Evolutionary conservation across 176 grass and related monocot species (phyloP), one percentile per base, ranked within the genome.

Genomic region (Ensete glaucum): DNA sequence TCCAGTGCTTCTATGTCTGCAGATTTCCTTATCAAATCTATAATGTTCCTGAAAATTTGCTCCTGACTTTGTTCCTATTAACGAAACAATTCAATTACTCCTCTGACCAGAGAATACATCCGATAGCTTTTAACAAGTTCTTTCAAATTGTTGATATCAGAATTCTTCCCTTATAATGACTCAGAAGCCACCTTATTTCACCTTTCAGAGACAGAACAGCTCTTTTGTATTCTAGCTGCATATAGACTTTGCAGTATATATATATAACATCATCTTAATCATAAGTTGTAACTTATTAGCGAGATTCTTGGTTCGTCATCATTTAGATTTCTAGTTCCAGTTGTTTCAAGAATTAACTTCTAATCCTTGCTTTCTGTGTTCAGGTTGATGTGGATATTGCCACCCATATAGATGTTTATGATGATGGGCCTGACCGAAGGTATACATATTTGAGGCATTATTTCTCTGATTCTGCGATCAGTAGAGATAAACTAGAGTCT

Each of bases 351-450:
- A 62, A 57, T 82, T 25, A 52, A 22, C 0, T 50, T 34, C 8
- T 72, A 62, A 27, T 26, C 50, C 20, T 17, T 1, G 17, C 25
- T 63, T 57, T 73, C 16, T 63, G 23, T 64, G 1, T 53, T 64
- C 82, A 99, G 95, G 82, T 99, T 83, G 95, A 99, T 86, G 78
- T 99, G 82, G 95, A 99, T 83, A 94, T 99, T 89, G 90, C 95
- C 72, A 99, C 95, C 34, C 95, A 84, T 74, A 88, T 99, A 77
- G 80, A 94, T 50, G 83, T 99, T 66, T 93, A 91, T 74, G 84
- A 88, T 17, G 88, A 91, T 86, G 86, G 88, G 15, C 86, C 95
- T 91, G 90, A 94, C 53, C 89, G 86, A 85, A 99, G 95, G 95
- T 99, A 84, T 81, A 71, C 21, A 51, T 4, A 50, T 50, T 69